Evolutionary conservation across 2,329 filamentous ascomycete genomes (phyloP), one percentile per base, ranked within the genome.

Genomic region (Lachnellula hyalina): DNA sequence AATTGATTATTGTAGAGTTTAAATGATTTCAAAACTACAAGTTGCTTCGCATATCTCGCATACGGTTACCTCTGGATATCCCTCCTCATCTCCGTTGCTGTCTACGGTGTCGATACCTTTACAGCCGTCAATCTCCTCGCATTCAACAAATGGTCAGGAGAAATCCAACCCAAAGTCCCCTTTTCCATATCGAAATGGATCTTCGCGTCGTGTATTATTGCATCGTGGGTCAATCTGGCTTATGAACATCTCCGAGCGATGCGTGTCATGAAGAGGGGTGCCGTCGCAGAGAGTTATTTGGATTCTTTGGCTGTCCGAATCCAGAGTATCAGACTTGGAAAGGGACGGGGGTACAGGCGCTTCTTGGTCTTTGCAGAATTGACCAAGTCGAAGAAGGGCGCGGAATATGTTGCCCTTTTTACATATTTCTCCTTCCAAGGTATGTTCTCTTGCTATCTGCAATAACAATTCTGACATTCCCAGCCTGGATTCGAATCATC

Each of bases 61-160:
- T 97, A 96, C 71, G 82, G 77, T 65, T 94, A 91, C 73, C 80
- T 97, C 50, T 94, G 86, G 81, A 78, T 94, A 55, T 87, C 90
- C 63, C 79, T 93, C 45, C 54, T 91, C 51, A 77, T 95, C 55
- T 94, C 90, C 3, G 70, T 93, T 49, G 86, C 89, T 45, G 91
- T 96, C 62, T 96, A 96, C 71, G 85, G 79, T 28, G 88, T 95
- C 69, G 93, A 97, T 73, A 91, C 86, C 58, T 97, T 96, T 69
- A 96, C 92, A 4, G 92, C 92, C 59, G 82, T 96, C 73, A 95
- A 96, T 60, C 78, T 99, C 41, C 81, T 99, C 49, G 88, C 82
- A 53, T 96, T 96, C 74, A 84, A 95, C 74, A 84, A 84, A 57
- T 97, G 92, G 92, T 89, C 90, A 1, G 90, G 88, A 51, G 80